Evolutionary conservation across 345 rosid genomes (phyloP).

Genomic region (Jatropha curcas): DNA sequence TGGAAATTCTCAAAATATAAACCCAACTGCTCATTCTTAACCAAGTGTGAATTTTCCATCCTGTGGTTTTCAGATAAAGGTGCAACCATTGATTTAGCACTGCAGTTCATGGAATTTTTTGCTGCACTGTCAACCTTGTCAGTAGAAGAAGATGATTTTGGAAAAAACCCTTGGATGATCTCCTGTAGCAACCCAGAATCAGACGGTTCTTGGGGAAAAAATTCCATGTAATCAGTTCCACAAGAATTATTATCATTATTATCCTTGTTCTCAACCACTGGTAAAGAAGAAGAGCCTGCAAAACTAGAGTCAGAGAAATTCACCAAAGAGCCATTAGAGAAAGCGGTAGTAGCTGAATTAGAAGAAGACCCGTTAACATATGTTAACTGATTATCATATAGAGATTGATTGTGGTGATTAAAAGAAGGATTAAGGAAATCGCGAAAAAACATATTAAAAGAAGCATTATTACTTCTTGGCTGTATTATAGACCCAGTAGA

Average conservation of each 20-base stretch:
- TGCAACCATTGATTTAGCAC: background rate
- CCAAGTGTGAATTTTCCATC: no score
- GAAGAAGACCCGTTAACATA: constrained; percentile 19
- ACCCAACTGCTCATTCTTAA: constrained; percentile 14
- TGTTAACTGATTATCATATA: constrained; percentile 16
- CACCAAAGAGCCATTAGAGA: constrained; percentile 3
- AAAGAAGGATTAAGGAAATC: constrained; percentile 45
- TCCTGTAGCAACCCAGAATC: constrained; percentile 85
- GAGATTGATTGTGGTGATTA: background rate
- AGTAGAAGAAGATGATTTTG: constrained; percentile 42
- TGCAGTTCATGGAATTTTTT: background rate
- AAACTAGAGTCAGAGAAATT: constrained; percentile 7
- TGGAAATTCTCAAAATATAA: constrained; percentile 13
- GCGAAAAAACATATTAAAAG: constrained; percentile 52
- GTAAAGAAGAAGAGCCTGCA: constrained; percentile 10
- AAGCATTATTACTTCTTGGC: constrained; percentile 26
- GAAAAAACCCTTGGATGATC: constrained; percentile 67
- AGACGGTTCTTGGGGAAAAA: constrained; percentile 53
- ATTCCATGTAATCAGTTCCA: constrained; percentile 25
- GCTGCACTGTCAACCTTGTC: constrained; percentile 20
- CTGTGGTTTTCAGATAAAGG: constrained; percentile 22
- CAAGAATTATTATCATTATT: background rate
- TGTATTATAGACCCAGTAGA: background rate
- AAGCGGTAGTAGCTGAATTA: background rate
- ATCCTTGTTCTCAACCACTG: constrained; percentile 10